These are phyloP conservation scores for Firmiana major DNA, from an alignment of 345 rosid species.

Conservation along the genomic window DNA sequence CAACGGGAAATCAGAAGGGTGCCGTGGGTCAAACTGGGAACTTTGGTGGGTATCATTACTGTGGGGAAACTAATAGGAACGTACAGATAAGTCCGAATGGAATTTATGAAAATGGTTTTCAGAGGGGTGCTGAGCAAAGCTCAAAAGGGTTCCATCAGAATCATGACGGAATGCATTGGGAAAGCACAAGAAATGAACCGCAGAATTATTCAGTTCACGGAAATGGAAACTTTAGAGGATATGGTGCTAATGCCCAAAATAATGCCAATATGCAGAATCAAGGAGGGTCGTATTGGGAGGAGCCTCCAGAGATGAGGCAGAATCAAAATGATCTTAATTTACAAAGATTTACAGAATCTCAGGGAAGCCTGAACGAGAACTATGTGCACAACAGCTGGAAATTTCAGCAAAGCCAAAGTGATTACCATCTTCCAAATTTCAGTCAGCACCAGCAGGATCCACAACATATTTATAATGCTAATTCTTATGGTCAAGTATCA, in stretches of 20 bases:
- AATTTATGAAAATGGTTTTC: constrained; percentile 1
- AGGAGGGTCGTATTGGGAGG: background rate
- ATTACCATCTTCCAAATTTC: background rate
- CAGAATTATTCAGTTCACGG: constrained; percentile 11
- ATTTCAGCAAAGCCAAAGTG: background rate
- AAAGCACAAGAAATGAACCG: constrained; percentile 14
- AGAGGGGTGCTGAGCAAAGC: background rate
- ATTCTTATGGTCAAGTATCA: constrained; percentile 4
- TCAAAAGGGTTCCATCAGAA: constrained; percentile 9
- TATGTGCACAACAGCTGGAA: background rate
- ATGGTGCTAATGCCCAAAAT: background rate
- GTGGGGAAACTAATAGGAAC: constrained; percentile 9
- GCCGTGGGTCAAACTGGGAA: constrained; percentile 21
- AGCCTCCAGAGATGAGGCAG: background rate
- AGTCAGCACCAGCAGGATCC: constrained; percentile 1
- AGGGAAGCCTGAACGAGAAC: constrained; percentile 14
- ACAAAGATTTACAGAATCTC: constrained; percentile 19
- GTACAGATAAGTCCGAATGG: background rate
- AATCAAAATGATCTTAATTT: constrained; percentile 1
- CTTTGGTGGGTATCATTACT: constrained; percentile 17
- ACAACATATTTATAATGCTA: background rate
- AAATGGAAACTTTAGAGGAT: constrained; percentile 14
- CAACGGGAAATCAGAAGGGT: constrained; percentile 13
- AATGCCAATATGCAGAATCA: constrained; percentile 8
- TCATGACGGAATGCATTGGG: constrained; percentile 11